Evolutionary conservation across 805 yeast species (phyloP).

Genomic region (Huiozyma sinensis): DNA sequence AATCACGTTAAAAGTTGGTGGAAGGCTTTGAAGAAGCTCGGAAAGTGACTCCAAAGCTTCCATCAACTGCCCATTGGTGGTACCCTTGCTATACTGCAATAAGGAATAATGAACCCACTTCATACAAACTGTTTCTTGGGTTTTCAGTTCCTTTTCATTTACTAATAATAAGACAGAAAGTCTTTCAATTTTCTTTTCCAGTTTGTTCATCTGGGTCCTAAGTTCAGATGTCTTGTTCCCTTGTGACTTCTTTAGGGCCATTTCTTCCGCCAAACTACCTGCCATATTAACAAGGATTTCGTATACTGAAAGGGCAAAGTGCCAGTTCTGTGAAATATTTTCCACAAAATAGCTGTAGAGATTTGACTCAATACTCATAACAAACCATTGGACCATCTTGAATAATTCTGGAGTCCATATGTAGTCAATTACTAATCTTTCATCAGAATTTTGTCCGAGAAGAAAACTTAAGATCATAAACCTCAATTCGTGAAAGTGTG

Average conservation of each 20-base stretch:
- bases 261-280: conserved; percentile 27
- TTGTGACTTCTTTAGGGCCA: conserved; percentile 23
- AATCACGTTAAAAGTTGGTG: conserved; percentile 21
- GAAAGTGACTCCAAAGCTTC: conserved; percentile 18
- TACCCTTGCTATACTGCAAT: conserved; percentile 32
- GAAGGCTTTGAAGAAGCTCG: conserved; percentile 6
- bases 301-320: conserved; percentile 28
- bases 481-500: conserved; percentile 33
- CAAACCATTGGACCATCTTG: conserved; percentile 24
- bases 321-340: conserved; percentile 6
- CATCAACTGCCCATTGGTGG: conserved; percentile 26
- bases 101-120: conserved; percentile 41
- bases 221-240: conserved; percentile 25
- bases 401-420: conserved; percentile 32
- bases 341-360: conserved; percentile 13
- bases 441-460: conserved; percentile 8
- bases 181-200: conserved; percentile 34
- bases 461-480: conserved; percentile 22
- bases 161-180: conserved; percentile 36
- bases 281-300: conserved; percentile 38
- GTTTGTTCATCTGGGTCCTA: conserved; percentile 33
- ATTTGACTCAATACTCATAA: conserved; percentile 23
- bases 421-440: conserved; percentile 29
- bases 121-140: conserved; percentile 26
- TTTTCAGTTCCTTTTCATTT: conserved; percentile 15